Percentiles rank a stretch among this genome's conserved stretches.
Conservation (phyloP, 176 grass and related monocot species). For the Juncus effusus region DNA sequence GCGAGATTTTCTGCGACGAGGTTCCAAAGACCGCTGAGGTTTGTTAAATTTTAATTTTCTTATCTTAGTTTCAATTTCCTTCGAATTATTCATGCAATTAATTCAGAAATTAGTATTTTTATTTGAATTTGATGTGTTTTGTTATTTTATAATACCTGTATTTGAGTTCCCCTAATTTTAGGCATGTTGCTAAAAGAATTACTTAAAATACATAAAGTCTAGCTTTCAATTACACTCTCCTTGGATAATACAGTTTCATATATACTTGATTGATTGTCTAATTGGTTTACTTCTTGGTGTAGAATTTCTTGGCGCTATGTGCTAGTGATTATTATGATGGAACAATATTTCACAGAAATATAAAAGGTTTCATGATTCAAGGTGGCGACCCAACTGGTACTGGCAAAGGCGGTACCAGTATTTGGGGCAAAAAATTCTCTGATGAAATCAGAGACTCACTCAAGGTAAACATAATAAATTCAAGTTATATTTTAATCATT, state of each 20-base stretch:
- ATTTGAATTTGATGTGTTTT: background rate
- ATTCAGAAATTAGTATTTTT: background rate
- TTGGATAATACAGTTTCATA: background rate
- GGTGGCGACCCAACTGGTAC: constrained; percentile 89
- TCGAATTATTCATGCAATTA: background rate
- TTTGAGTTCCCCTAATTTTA: too few relatives aligned
- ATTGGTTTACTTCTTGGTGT: constrained; percentile 17
- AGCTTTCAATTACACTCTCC: background rate
- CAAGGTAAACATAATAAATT: constrained; percentile 67
- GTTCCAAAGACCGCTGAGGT: constrained; percentile 58
- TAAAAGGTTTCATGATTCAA: constrained; percentile 99
- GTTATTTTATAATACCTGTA: too few relatives aligned
- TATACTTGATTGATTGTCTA: background rate
- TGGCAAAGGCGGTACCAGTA: constrained; percentile 80
- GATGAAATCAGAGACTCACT: constrained; percentile 87
- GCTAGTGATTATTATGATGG: constrained; percentile 95
- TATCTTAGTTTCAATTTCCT: background rate
- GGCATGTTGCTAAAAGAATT: background rate
- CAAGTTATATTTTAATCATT: background rate
- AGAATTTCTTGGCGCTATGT: constrained; percentile 93
- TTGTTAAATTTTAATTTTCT: background rate
- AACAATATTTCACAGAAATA: constrained; percentile 88
- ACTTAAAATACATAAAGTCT: background rate
- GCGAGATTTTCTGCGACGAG: constrained; percentile 94
- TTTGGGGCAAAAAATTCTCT: constrained; percentile 85